phyloP scores from a whole-genome alignment of 371 early-diverging fungal genomes.

The Entomophthora muscae region DNA sequence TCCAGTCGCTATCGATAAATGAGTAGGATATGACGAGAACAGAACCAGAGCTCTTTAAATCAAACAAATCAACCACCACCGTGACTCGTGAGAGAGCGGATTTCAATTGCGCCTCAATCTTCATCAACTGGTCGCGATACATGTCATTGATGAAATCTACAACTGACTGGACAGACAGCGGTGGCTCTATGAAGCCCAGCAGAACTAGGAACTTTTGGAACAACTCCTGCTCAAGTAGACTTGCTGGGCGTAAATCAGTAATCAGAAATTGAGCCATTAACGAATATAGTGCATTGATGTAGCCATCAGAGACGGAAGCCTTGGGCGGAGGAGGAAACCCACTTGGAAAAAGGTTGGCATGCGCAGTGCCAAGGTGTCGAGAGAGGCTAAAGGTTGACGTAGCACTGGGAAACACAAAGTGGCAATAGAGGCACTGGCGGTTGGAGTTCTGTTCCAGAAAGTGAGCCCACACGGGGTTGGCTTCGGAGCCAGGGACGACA shows the following conservation, averaged over 20 bases:
- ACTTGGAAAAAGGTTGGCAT: background rate
- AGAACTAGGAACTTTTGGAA: slow-evolving; percentile 3
- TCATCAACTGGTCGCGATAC: background rate
- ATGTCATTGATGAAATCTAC: background rate
- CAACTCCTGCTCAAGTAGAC: background rate
- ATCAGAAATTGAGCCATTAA: background rate
- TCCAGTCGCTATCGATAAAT: background rate
- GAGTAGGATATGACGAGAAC: background rate
- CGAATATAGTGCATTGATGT: background rate
- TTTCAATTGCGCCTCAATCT: background rate
- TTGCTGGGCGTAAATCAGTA: background rate
- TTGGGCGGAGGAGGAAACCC: background rate
- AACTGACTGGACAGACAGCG: background rate
- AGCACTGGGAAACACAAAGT: background rate
- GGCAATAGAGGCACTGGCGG: slow-evolving; percentile 2
- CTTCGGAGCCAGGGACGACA: background rate
- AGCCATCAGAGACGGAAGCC: background rate
- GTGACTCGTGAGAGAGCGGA: background rate
- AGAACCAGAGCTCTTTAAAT: background rate
- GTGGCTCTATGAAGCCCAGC: background rate
- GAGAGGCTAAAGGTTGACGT: background rate
- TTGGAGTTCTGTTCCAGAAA: background rate
- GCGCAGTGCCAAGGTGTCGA: background rate
- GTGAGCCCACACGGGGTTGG: background rate
- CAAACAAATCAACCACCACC: background rate